phyloP scores from a whole-genome alignment of 805 yeast genomes.

The Aciculoconidium aculeatum region DNA sequence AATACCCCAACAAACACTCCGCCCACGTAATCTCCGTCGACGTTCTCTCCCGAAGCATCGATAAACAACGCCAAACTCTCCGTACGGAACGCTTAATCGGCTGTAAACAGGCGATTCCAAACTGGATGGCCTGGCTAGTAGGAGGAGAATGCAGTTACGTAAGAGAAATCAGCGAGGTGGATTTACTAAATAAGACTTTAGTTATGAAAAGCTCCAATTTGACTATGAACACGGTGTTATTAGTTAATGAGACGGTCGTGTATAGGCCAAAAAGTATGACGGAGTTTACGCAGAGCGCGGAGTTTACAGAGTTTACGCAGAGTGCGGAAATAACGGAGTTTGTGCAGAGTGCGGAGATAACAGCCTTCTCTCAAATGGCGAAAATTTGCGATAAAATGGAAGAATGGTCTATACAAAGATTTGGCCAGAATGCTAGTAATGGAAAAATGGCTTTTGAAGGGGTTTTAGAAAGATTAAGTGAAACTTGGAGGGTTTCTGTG shows the following conservation, averaged over 20 bases:
- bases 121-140: conserved; percentile 67
- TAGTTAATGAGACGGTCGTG: conserved; percentile 82
- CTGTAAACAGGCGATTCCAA: conserved; percentile 80
- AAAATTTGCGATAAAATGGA: conserved; percentile 77
- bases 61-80: conserved; percentile 40
- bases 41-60: conserved; percentile 67
- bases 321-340: conserved; percentile 61
- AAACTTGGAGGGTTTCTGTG: conserved; percentile 41
- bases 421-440: conserved; percentile 76
- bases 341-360: conserved; percentile 79
- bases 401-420: conserved; percentile 87
- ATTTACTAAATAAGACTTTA: conserved; percentile 55
- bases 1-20: conserved; percentile 91
- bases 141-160: conserved; percentile 77
- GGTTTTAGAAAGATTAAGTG: conserved; percentile 53
- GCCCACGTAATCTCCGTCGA: conserved; percentile 94
- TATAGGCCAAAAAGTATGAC: conserved; percentile 72
- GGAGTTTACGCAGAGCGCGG: conserved; percentile 73
- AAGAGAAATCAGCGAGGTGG: conserved; percentile 84
- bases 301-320: conserved; percentile 81
- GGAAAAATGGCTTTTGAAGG: conserved; percentile 84
- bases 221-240: conserved; percentile 69
- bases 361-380: conserved; percentile 71
- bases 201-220: conserved; percentile 82
- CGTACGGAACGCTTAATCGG: conserved; percentile 85